Evolutionary conservation across 2,329 filamentous ascomycete genomes (phyloP).

Genomic region (Ophiosphaerella herpotricha): DNA sequence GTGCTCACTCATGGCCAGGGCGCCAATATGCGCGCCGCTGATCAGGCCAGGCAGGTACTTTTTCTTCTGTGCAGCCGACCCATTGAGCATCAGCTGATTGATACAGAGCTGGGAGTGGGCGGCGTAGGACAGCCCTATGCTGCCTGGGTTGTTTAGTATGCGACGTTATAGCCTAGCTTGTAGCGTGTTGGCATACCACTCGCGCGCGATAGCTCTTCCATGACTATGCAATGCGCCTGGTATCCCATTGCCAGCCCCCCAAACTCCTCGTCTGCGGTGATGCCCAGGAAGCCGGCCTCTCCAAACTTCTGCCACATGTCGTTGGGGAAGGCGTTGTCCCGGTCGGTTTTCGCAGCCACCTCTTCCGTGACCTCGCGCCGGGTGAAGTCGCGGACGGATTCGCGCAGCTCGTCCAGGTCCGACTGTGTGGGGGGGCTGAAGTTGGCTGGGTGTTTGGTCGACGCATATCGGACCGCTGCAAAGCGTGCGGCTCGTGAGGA

Average conservation of each 20-base stretch:
- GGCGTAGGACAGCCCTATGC: constrained; percentile 88
- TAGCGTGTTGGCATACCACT: constrained; percentile 56
- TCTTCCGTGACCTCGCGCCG: constrained; percentile 83
- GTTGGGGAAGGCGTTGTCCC: constrained; percentile 82
- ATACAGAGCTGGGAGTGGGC: constrained; percentile 96
- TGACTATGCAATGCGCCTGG: constrained; percentile 91
- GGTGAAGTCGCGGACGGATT: constrained; percentile 86
- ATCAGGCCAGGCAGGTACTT: constrained; percentile 81
- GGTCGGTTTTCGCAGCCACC: constrained; percentile 81
- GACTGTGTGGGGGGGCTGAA: constrained; percentile 71
- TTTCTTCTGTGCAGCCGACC: constrained; percentile 75
- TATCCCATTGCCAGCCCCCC: constrained; percentile 92
- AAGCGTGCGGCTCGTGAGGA: constrained; percentile 21
- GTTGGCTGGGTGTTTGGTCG: constrained; percentile 70
- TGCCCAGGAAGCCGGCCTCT: constrained; percentile 85
- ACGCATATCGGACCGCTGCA: constrained; percentile 53
- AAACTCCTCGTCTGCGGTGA: constrained; percentile 90
- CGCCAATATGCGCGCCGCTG: constrained; percentile 79
- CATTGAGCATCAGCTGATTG: constrained; percentile 94
- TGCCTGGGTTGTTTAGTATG: constrained; percentile 36
- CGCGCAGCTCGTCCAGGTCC: constrained; percentile 80
- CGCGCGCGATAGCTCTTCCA: constrained; percentile 92
- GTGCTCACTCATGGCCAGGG: constrained; percentile 93
- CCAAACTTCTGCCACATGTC: constrained; percentile 95
- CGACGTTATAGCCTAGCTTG: no score